These are phyloP conservation scores for Phialocephala sp. DNA, from an alignment of 2,329 filamentous ascomycete genomes.

Conservation along the genomic window DNA sequence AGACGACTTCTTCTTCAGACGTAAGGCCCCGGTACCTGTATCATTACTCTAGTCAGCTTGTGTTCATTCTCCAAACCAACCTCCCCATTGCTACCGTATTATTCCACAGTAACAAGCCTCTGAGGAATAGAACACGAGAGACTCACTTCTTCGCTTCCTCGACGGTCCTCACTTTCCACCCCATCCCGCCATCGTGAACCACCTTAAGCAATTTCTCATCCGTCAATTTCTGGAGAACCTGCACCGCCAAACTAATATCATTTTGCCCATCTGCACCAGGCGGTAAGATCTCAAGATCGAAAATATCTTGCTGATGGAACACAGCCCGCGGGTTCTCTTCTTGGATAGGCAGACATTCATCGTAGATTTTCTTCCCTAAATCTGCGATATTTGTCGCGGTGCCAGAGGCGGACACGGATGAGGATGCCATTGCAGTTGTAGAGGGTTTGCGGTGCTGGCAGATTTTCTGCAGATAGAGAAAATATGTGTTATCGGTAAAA, in stretches of 20 bases:
- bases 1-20: conserved; percentile 83
- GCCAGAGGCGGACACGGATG: conserved; percentile 15
- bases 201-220: conserved; percentile 65
- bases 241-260: conserved; percentile 59
- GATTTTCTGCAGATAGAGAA: conserved; percentile 12
- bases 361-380: conserved; percentile 40
- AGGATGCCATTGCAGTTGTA: conserved; percentile 3
- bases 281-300: conserved; percentile 62
- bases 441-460: conserved; percentile 14
- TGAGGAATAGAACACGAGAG: conserved; percentile 12
- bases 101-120: background rate
- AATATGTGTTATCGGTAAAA: conserved; percentile 28
- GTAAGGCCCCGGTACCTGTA: conserved; percentile 64
- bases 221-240: conserved; percentile 61
- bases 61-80: background rate
- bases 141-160: conserved; percentile 67
- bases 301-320: conserved; percentile 64
- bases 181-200: conserved; percentile 51
- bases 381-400: conserved; percentile 31
- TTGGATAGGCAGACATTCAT: conserved; percentile 31
- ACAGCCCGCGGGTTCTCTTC: conserved; percentile 41
- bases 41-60: conserved; percentile 20
- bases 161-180: conserved; percentile 63
- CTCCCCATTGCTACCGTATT: background rate
- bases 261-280: conserved; percentile 44